Conservation (phyloP, 176 grass and related monocot genomes). For the Puccinellia tenuiflora region DNA sequence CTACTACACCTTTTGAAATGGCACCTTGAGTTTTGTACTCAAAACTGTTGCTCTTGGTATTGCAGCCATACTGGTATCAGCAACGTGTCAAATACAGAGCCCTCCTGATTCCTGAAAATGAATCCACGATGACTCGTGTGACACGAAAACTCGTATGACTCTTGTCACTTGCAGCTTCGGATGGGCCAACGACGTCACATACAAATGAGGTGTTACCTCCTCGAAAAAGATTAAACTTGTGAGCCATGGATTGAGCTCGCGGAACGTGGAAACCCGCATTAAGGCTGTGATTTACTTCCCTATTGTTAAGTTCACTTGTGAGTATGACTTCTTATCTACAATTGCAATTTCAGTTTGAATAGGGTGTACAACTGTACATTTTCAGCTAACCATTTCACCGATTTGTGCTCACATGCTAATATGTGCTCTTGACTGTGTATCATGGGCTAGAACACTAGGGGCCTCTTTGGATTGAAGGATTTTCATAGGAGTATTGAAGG, state of each 20-base stretch:
- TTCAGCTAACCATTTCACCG: not conserved
- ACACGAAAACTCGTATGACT: too few relatives aligned
- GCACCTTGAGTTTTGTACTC: not conserved
- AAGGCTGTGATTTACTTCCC: too few relatives aligned
- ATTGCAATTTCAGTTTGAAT: not conserved
- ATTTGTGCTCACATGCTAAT: not conserved
- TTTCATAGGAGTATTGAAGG: too few relatives aligned
- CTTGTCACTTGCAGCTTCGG: not conserved
- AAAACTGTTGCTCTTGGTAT: not conserved
- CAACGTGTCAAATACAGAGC: not conserved
- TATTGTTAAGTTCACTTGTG: not conserved
- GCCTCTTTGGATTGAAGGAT: too few relatives aligned
- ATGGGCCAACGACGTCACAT: not conserved
- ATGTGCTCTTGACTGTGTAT: not conserved
- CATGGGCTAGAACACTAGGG: not conserved
- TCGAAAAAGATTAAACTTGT: not conserved
- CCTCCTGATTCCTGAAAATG: not conserved
- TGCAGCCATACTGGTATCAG: not conserved
- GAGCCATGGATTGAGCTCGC: not conserved
- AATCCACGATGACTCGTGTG: not conserved
- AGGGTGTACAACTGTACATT: not conserved
- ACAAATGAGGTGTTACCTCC: not conserved
- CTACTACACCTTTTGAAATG: not conserved
- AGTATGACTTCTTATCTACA: not conserved
- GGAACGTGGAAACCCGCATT: not conserved